Conservation (phyloP, 176 grass and related monocot species). For the Typha latifolia region DNA sequence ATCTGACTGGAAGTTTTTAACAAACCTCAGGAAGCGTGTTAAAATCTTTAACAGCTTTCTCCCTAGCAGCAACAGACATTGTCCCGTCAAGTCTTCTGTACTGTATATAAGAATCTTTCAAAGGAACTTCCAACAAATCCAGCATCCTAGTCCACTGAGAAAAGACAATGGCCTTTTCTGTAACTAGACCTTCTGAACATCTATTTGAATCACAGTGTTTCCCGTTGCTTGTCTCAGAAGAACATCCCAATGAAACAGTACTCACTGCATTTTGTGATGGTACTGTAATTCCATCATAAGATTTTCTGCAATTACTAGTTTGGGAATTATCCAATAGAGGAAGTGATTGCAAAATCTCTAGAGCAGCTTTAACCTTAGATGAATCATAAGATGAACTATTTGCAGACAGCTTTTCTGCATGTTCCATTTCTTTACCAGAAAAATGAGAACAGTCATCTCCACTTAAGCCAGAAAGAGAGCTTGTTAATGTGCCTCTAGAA, state of each 20-base stretch:
- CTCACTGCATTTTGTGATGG: too few relatives aligned
- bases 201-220: slow-evolving; percentile 24
- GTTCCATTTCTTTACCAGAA: slow-evolving; percentile 36
- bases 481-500: slow-evolving; percentile 69
- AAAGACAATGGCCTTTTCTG: slow-evolving; percentile 97
- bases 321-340: slow-evolving; percentile 37
- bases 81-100: slow-evolving; percentile 94
- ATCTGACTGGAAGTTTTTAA: background rate
- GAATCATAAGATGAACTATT: slow-evolving; percentile 54
- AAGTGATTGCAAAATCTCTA: slow-evolving; percentile 74
- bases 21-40: slow-evolving; percentile 85
- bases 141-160: slow-evolving; percentile 99
- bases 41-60: slow-evolving; percentile 91
- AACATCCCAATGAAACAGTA: too few relatives aligned
- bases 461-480: slow-evolving; percentile 41
- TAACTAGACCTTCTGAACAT: slow-evolving; percentile 28
- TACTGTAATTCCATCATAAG: slow-evolving; percentile 1
- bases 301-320: slow-evolving; percentile 21
- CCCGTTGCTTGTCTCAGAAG: slow-evolving; percentile 20
- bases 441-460: slow-evolving; percentile 31
- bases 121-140: slow-evolving; percentile 79
- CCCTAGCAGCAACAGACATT: slow-evolving; percentile 87
- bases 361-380: slow-evolving; percentile 77
- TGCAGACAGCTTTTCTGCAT: slow-evolving; percentile 29
- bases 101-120: slow-evolving; percentile 60